Evolutionary conservation across 192 early-diverging fungal species (phyloP), one percentile per base, ranked within the genome.

Genomic region (Coemansia sp.): DNA sequence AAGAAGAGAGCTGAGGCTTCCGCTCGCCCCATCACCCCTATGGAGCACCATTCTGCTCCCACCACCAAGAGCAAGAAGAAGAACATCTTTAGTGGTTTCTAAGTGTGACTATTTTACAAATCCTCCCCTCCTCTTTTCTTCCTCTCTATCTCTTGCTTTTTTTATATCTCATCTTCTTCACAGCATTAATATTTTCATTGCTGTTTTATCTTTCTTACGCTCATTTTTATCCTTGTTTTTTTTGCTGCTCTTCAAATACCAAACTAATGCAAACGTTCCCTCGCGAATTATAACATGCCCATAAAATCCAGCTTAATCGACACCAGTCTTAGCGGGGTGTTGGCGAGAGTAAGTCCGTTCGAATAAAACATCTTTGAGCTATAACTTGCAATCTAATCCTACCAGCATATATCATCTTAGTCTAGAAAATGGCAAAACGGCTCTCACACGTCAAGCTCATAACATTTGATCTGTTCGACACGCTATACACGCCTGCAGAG

Each of bases 1-100:
- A 95, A 94, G 87, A 92, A 89, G 75, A 83, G 94, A 45, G 84
- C 94, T 36, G 92, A 95, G 66, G 83, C 86, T 23, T 63, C 74
- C 0, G 68, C 71, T 33, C 74, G 79, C 39, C 79, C 79, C 2
- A 63, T 76, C 44, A 82, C 79, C 5, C 79, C 79, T 6, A 76
- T 82, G 74, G 79, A 82, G 71, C 72, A 67, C 61, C 78, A 81
- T 69, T 74, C 75, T 11, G 58, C 78, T n/a, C 57, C 57, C 35
- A 38, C 34, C 2, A 73, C 78, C 52, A 81, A 81, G 73, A 73
- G 78, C 63, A 81, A 81, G 69, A 81, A 81, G 74, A 81, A 81
- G 78, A 81, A 81, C 62, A 81, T 81, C 71, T 81, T 81, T 62
- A 76, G 78, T 61, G 78, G 78, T 45, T 81, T 81, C 78, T 81